Base-by-base conservation (phyloP, 495 filamentous ascomycete genomes). In the Penicillium tannophilum region DNA sequence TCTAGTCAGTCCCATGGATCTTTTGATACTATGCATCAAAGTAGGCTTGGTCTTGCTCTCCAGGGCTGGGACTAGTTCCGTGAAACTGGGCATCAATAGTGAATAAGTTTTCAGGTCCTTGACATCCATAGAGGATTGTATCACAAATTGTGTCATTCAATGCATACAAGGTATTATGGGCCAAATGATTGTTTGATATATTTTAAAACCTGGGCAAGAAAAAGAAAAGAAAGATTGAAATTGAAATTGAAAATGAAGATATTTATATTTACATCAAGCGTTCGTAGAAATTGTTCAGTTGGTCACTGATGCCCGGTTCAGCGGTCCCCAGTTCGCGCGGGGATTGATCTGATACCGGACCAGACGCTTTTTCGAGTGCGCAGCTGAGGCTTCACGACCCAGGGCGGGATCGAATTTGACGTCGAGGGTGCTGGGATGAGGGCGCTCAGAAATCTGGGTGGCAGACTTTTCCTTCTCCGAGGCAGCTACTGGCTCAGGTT, bases 271-370 rank as follows among this genome's bases (percentile, higher is more conserved):
- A 58, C 55, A 58, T 26, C 35, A 44, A 16, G 30, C 14, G 39
- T 33, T 23, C 20, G 20, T 23, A 23, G 20, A 52, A 35, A 17
- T 11, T 36, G 10, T 53, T 56, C 53, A 53, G 28, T 47, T 36
- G 12, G 43, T 56, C 7, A 56, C 54, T 1, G 71, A 67, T 41
- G 93, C 93, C 48, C 85, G 81, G 63, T 79, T 87, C 86, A 97
- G 86, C 0, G 94, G 94, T 0, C 94, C 94, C 94, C 94, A 98
- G 66, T 98, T 93, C 45, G 88, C 86, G 36, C 86, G 77, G 14
- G 94, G 94, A 67, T 98, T 97, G 28, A 84, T 66, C 76, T 95
- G 95, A 71, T 96, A 98, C 46, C 93, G 78, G 36, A 93, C 83
- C 19, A 92, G 74, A 47, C 86, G 87, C 57, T 81, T 86, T 52